Base-by-base conservation (phyloP, 1,139 yeast genomes). In the Pichia sp. region DNA sequence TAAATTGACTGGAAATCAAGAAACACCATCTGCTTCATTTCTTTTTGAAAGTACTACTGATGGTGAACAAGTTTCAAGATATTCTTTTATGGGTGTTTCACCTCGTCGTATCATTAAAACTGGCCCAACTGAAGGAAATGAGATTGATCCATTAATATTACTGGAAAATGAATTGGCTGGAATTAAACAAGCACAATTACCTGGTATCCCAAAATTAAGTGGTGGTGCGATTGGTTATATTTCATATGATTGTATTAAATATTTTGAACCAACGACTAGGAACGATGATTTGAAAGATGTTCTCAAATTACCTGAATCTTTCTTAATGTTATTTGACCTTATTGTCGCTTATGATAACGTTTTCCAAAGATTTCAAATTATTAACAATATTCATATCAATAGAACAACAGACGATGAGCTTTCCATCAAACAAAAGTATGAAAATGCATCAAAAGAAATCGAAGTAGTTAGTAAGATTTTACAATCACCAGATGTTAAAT, bases 181-280 rank as follows among this genome's bases (percentile, higher is more conserved):
- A 38, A 78, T 74, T 58, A 74, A 73, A 46, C 89, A 86, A 58
- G 87, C 92, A 0, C 78, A 77, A 51, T 67, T 83, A 36, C 94
- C 94, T 1, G 94, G 95, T 34, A 68, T 85, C 47, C 97, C 97
- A 9, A 77, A 76, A 51, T 71, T 90, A 47, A 81, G 92, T 57
- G 98, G 99, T 45, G 99, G 98, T 52, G 97, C 97, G 9, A 76
- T 92, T 42, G 98, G 98, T 0, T 92, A 89, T 61, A 80, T 92
- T 40, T 87, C 97, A 0, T 92, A 92, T 59, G 99, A 94, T 64
- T 92, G 99, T 69, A 84, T 92, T 60, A 85, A 87, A 60, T 92
- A 92, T 65, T 92, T 92, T 58, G 98, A 92, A 66, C 98, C 98
- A 47, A 82, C 75, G 58, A 90, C 97, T 1, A 73, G 73, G 49